These are phyloP conservation scores for Saccharomycopsis hybrid DNA, from an alignment of 1,139 yeast genomes.

Conservation along the genomic window DNA sequence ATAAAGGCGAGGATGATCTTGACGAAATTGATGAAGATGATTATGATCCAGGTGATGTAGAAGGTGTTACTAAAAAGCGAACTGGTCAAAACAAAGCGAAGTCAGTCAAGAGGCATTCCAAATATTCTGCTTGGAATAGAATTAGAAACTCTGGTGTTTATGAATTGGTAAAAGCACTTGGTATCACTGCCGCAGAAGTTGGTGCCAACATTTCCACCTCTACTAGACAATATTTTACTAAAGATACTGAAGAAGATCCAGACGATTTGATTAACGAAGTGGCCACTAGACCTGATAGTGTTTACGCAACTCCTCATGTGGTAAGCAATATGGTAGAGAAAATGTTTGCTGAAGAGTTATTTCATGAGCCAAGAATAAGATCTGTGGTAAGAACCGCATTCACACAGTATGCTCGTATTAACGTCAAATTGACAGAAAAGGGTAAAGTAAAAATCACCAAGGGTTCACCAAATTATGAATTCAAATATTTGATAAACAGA, in stretches of 20 bases:
- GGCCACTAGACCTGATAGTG: constrained; percentile 44
- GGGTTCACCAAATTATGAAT: constrained; percentile 77
- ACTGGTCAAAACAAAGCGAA: constrained; percentile 10
- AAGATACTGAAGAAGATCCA: constrained; percentile 65
- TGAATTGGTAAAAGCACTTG: constrained; percentile 64
- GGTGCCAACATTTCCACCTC: constrained; percentile 79
- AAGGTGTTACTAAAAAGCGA: constrained; percentile 8
- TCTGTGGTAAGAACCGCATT: constrained; percentile 66
- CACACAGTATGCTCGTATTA: constrained; percentile 60
- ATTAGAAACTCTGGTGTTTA: constrained; percentile 62
- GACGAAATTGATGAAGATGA: constrained; percentile 23
- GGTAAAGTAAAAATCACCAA: constrained; percentile 78
- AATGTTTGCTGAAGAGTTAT: constrained; percentile 72
- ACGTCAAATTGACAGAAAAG: constrained; percentile 77
- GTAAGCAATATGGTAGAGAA: constrained; percentile 72
- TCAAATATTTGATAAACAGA: constrained; percentile 84
- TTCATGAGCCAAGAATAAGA: constrained; percentile 76
- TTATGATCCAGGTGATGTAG: constrained; percentile 22
- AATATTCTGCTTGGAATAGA: constrained; percentile 70
- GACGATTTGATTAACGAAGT: constrained; percentile 53
- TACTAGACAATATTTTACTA: constrained; percentile 68
- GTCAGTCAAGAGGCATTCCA: constrained; percentile 58
- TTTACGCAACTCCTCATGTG: constrained; percentile 52
- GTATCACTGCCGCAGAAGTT: constrained; percentile 70
- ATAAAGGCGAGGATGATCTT: constrained; percentile 24